These are phyloP conservation scores for Copromyces sp. DNA, from an alignment of 495 filamentous ascomycete genomes.

Conservation along the genomic window DNA sequence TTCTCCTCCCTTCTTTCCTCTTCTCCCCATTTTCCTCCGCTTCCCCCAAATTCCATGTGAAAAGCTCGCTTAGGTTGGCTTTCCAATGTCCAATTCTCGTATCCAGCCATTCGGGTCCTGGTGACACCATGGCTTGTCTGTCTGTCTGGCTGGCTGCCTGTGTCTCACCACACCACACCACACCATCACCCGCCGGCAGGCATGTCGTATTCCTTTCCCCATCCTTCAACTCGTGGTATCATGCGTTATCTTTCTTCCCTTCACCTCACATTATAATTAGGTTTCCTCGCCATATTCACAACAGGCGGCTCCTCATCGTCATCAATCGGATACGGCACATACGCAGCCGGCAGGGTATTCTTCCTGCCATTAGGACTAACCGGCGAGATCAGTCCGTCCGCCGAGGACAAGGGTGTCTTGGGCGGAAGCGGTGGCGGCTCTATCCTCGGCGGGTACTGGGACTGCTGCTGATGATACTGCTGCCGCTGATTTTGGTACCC, in stretches of 20 bases:
- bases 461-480: conserved; percentile 23
- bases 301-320: conserved; percentile 73
- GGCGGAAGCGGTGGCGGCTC: conserved; percentile 73
- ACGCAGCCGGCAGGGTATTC: conserved; percentile 16
- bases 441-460: conserved; percentile 37
- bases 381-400: not conserved
- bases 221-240: not conserved
- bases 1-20: not conserved
- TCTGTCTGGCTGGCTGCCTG: not conserved
- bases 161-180: not conserved
- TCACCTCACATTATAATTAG: conserved; percentile 55
- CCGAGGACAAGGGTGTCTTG: conserved; percentile 61
- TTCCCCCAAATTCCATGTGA: not conserved
- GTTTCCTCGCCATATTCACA: conserved; percentile 79
- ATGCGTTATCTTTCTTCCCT: not conserved
- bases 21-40: not conserved
- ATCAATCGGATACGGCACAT: conserved; percentile 62
- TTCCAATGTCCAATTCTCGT: not conserved
- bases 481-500: conserved; percentile 29
- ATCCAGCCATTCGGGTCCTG: not conserved
- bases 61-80: not conserved
- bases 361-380: conserved; percentile 2
- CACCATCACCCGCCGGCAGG: not conserved
- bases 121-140: not conserved
- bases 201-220: not conserved